A percentile compares a stretch with the other conserved stretches of the same genome.
phyloP scores from a whole-genome alignment of 139 green algal species.

The Parachlorella kessleri region DNA sequence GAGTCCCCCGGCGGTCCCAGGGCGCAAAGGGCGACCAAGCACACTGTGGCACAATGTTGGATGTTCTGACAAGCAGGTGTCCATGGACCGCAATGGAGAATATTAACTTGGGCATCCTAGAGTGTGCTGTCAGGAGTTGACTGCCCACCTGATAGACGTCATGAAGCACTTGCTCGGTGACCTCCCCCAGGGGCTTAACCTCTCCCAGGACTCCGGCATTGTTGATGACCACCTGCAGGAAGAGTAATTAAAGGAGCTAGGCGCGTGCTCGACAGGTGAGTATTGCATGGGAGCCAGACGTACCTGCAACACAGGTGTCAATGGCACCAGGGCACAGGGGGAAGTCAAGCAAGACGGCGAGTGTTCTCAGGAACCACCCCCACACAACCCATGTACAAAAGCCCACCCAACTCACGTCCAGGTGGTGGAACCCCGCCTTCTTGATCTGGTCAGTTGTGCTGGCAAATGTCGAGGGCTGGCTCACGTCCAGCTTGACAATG shows the following conservation, averaged over 20 bases:
- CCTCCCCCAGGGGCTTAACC: not conserved
- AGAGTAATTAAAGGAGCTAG: not conserved
- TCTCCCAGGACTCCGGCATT: not conserved
- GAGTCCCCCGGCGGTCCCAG: too few relatives aligned
- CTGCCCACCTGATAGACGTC: not conserved
- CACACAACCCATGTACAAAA: too few relatives aligned
- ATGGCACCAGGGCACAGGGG: too few relatives aligned
- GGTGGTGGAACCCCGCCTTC: not conserved
- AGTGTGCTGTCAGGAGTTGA: too few relatives aligned
- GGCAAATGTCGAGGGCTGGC: not conserved
- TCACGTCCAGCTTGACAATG: not conserved
- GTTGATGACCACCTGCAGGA: not conserved
- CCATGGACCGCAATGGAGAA: too few relatives aligned
- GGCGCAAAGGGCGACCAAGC: too few relatives aligned
- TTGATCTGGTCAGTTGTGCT: not conserved
- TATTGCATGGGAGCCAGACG: too few relatives aligned
- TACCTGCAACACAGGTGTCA: not conserved
- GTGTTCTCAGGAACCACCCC: too few relatives aligned
- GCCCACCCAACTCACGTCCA: conserved; percentile 3
- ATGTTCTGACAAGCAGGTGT: too few relatives aligned
- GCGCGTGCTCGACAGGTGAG: not conserved
- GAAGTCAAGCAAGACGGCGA: too few relatives aligned
- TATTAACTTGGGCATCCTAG: too few relatives aligned
- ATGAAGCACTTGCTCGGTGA: not conserved
- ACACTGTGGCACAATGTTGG: too few relatives aligned